These are phyloP conservation scores for Meredithiella fracta DNA, from an alignment of 2,329 filamentous ascomycete species.

Conservation along the genomic window DNA sequence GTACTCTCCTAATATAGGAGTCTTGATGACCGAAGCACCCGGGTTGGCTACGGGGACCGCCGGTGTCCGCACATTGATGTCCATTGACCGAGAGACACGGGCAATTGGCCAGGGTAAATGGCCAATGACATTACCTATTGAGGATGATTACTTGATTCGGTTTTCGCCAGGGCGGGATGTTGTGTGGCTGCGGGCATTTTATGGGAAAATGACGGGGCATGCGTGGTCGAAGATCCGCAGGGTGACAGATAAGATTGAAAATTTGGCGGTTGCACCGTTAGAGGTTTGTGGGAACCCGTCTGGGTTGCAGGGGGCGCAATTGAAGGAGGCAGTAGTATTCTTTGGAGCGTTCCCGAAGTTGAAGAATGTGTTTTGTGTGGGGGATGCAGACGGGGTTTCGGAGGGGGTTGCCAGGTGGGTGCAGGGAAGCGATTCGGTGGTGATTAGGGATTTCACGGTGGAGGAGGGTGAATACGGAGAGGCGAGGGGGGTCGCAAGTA, in stretches of 20 bases:
- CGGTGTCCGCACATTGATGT: conserved; percentile 7
- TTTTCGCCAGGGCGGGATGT: conserved; percentile 7
- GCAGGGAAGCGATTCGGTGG: conserved; percentile 5
- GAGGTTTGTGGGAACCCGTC: background rate
- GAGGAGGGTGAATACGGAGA: background rate
- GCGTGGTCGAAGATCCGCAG: background rate
- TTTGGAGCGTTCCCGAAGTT: conserved; percentile 5
- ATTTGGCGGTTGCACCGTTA: conserved; percentile 1
- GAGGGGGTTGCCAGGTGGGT: conserved; percentile 2
- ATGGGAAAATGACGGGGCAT: too few species aligned
- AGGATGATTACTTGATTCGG: background rate
- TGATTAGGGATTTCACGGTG: conserved; percentile 5
- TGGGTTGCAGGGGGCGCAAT: background rate
- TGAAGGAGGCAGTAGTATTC: conserved; percentile 1
- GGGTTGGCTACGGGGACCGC: background rate
- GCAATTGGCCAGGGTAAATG: conserved; percentile 1
- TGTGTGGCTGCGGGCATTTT: conserved; percentile 2
- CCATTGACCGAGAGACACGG: conserved; percentile 9
- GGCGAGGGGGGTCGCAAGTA: background rate
- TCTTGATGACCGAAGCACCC: background rate
- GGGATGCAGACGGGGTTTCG: background rate
- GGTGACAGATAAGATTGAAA: conserved; percentile 4
- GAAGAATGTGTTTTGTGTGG: conserved; percentile 9
- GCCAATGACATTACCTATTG: background rate
- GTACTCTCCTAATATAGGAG: background rate